Evolutionary conservation across 495 filamentous ascomycete genomes (phyloP), one percentile per base, ranked within the genome.

Genomic region (Penicillium verhagenii): DNA sequence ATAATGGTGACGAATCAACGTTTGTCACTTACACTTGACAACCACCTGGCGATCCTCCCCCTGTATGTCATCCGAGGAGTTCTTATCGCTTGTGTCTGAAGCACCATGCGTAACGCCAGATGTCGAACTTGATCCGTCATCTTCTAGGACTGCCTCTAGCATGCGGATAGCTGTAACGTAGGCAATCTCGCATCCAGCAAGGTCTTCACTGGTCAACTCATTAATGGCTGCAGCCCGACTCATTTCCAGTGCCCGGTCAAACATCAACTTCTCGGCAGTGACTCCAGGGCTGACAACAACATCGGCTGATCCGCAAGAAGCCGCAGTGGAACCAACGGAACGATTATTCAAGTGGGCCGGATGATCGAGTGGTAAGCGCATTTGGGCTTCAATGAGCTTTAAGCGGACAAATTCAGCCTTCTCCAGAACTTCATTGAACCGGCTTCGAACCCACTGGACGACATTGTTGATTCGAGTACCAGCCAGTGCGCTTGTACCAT

Each of bases 211-310:
- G 8, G 93, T 90, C 48, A 97, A 86, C 72, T 98, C 94, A 60
- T 92, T 96, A 65, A 97, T 93, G 3, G 94, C 94, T 6, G 94
- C 92, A 2, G 89, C 82, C 33, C 91, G 85, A 60, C 91, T 96
- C 94, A 98, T 96, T 68, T 98, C 94, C 20, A 96, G 71, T 3
- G 94, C 94, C 13, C 94, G 90, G 58, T 98, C 95, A 60, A 96
- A 98, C 95, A 98, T 98, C 44, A 98, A 72, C 70, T 90, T 96
- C 72, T 97, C 94, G 0, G 94, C 94, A 19, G 92, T 96, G 37
- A 97, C 84, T 6, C 93, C 93, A 0, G 79, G 72, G 40, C 80
- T 86, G 13, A 85, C 80, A n/a, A 82, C 73, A 18, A 90, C 86
- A 48, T 88, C 89, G 2, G 83, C 79, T 29, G 82, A 84, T 11